Evolutionary conservation across 2,329 filamentous ascomycete species (phyloP), one percentile per base, ranked within the genome.

Genomic region (Xylaria sp.): DNA sequence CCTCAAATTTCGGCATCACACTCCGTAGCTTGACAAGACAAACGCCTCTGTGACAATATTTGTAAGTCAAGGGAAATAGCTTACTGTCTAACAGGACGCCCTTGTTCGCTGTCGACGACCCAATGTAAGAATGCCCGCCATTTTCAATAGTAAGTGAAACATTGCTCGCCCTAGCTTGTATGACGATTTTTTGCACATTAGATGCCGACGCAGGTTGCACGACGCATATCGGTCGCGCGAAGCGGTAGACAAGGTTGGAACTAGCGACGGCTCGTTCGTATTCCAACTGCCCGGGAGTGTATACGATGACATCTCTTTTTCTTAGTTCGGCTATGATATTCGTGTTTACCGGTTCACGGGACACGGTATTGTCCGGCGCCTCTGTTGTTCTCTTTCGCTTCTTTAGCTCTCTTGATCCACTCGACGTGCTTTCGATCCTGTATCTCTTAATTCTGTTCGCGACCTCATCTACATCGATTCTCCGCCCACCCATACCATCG

Each of bases 31-130:
- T 43, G 6, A 43, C 41, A 43, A 43, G 15, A 13, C 5, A 18
- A 3, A 2, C n/a, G 41, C 18, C 41, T 18, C 18, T 33, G 31
- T 33, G 6, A 33, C 9, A 33, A 33, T 33, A 33, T 5, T 1
- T 8, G 31, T 5, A 33, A 8, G 6, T 33, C 6, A 33, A 7
- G 6, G 31, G 31, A 33, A 13, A 43, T 18, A 43, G 41, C 41
- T 43, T 43, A 43, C 41, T 68, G 46, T 81, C 80, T 8, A 81
- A 55, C 6, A 73, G 75, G 23, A 81, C 74, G 0, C 77, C 76
- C 1, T 71, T 66, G 1, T 73, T 28, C 1, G 79, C 68, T 15
- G 77, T 76, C 0, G 79, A 81, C 28, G n/a, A 43, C 13, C 58
- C 57, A 5, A 41, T 28, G 28, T 62, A 66, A 1, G 64, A 66